phyloP scores from a whole-genome alignment of 2,329 filamentous ascomycete genomes.

The Fusarium globosum region DNA sequence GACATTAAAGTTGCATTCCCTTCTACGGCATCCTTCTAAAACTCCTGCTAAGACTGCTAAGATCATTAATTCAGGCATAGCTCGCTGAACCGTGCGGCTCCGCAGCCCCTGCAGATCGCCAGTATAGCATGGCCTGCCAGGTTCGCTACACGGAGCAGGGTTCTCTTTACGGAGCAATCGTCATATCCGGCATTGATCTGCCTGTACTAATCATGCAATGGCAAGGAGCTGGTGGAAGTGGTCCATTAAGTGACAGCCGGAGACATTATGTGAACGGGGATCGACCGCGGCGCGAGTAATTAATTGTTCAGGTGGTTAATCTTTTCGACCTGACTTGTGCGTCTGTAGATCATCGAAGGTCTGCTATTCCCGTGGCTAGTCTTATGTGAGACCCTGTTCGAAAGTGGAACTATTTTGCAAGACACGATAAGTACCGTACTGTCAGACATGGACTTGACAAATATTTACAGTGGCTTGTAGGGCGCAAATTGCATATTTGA shows the following conservation, averaged over 20 bases:
- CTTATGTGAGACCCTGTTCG: background rate
- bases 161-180: background rate
- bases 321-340: background rate
- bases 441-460: background rate
- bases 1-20: background rate
- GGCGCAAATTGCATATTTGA: background rate
- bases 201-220: background rate
- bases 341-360: background rate
- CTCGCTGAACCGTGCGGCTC: background rate
- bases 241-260: background rate
- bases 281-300: background rate
- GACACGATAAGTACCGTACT: no score
- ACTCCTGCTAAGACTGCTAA: background rate
- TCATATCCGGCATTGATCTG: background rate
- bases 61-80: background rate
- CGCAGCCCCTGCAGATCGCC: constrained; percentile 5
- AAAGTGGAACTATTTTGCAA: background rate
- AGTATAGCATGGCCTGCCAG: background rate
- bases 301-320: background rate
- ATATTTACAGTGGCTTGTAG: background rate
- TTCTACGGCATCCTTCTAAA: background rate
- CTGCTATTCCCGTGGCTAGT: background rate
- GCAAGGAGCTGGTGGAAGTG: background rate
- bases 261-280: background rate
- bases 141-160: background rate